Percentiles rank a stretch among this genome's conserved stretches.
These are phyloP conservation scores for Zygoascus hellenicus DNA, from an alignment of 1,139 yeast species.

Conservation along the genomic window DNA sequence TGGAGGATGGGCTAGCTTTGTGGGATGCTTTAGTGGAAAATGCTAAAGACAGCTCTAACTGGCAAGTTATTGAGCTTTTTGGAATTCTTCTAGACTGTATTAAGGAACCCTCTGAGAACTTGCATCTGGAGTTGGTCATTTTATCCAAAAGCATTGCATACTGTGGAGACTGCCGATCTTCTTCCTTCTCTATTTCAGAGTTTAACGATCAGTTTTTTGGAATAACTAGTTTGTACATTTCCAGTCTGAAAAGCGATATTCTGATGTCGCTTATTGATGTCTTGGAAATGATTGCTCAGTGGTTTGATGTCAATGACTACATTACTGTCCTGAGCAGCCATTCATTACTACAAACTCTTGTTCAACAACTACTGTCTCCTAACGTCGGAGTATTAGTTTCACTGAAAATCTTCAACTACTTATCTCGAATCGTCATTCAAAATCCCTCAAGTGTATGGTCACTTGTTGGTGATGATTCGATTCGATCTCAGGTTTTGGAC, in stretches of 20 bases:
- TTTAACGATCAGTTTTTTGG: slow-evolving; percentile 36
- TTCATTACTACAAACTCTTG: slow-evolving; percentile 29
- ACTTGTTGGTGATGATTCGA: slow-evolving; percentile 26
- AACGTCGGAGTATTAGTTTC: slow-evolving; percentile 34
- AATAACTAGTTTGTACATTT: slow-evolving; percentile 50
- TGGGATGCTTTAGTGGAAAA: slow-evolving; percentile 72
- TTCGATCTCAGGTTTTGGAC: slow-evolving; percentile 21
- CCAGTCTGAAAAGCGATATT: slow-evolving; percentile 66
- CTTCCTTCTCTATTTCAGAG: slow-evolving; percentile 3
- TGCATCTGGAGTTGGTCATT: slow-evolving; percentile 62
- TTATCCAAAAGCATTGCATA: slow-evolving; percentile 56
- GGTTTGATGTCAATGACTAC: slow-evolving; percentile 23
- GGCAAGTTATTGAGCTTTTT: slow-evolving; percentile 43
- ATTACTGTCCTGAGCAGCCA: slow-evolving; percentile 25
- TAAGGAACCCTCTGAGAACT: slow-evolving; percentile 65
- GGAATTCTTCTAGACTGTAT: slow-evolving; percentile 47
- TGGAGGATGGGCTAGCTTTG: slow-evolving; percentile 84
- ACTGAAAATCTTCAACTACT: slow-evolving; percentile 44
- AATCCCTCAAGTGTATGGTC: slow-evolving; percentile 43
- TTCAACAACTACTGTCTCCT: slow-evolving; percentile 45
- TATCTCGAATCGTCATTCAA: slow-evolving; percentile 49
- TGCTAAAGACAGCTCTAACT: slow-evolving; percentile 32
- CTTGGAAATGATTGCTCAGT: slow-evolving; percentile 19
- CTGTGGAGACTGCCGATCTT: slow-evolving; percentile 1
- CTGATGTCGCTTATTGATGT: slow-evolving; percentile 29